A percentile compares a stretch with the other conserved stretches of the same genome.
phyloP scores from a whole-genome alignment of 257 asterid species.

The Solanum sejunctum region DNA sequence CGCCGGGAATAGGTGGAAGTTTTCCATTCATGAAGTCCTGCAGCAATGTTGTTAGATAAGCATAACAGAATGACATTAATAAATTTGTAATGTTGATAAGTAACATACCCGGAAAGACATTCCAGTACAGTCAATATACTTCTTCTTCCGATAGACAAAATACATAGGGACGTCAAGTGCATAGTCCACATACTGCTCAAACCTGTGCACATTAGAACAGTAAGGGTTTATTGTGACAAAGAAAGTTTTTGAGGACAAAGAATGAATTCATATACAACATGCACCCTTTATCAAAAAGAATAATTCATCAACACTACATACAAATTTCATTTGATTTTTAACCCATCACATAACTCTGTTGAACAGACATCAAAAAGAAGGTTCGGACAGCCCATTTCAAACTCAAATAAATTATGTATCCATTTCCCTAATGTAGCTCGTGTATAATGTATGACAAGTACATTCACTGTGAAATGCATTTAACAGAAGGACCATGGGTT shows the following conservation, averaged over 20 bases:
- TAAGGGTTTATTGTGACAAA: neutral
- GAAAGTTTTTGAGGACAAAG: neutral
- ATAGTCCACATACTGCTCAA: constrained; percentile 92
- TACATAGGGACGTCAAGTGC: constrained; percentile 99
- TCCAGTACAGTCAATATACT: constrained; percentile 74
- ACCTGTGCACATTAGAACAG: constrained; percentile 40
- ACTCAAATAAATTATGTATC: neutral
- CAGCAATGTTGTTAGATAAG: neutral
- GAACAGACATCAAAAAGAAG: neutral
- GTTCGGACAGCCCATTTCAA: neutral
- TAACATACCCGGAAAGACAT: constrained; percentile 73
- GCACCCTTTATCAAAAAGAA: neutral
- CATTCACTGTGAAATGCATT: neutral
- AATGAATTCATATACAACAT: too few species aligned
- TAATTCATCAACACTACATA: neutral
- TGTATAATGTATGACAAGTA: neutral
- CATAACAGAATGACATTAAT: neutral
- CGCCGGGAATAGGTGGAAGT: constrained; percentile 83
- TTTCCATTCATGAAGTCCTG: constrained; percentile 97
- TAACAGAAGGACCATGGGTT: neutral
- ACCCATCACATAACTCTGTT: neutral
- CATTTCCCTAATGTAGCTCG: neutral
- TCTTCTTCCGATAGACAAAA: constrained; percentile 83
- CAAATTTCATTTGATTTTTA: neutral
- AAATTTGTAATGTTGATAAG: neutral